Base-by-base conservation (phyloP, 2,329 filamentous ascomycete species). In the Ophiosphaerella korrae region DNA sequence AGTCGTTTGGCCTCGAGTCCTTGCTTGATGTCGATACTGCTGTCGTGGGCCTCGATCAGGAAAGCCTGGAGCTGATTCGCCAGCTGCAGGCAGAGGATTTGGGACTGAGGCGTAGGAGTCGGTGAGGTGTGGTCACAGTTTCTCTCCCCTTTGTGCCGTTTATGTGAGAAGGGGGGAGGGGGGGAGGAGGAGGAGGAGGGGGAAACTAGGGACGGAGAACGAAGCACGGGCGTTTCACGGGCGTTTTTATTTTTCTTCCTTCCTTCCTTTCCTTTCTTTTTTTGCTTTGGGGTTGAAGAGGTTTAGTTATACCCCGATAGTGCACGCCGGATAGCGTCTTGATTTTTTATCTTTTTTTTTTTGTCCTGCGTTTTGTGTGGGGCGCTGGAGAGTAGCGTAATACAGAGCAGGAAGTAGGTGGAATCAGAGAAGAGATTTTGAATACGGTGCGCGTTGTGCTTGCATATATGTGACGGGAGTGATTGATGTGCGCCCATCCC, bases 81-180 rank as follows among this genome's bases (percentile, higher is more conserved):
- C 66, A 73, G 46, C 50, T 74, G 49, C 63, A 68, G 45, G 57
- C 62, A 7, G 60, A 71, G 40, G 68, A 71, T 37, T 53, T 63
- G 37, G 69, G 70, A 1, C 39, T 74, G 37, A 48, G 72, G 35
- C 53, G 66, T 18, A 45, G 64, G 33, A 68, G 65, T 50, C 58
- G 64, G n/a, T 62, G 42, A 62, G 18, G 18, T 21, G 18, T 21
- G 18, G 18, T 4, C 18, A 21, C 3, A 21, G 18, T 21, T 21
- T 3, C 18, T 3, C 18, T 4, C 18, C 18, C 18, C 18, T 21
- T 1, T 4, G 18, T 21, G 18, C 18, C 1, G 18, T 21, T 21
- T 21, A 21, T 21, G 5, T 21, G 18, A 4, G 18, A 21, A 21
- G 5, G 5, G 18, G 18, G 18, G 18, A 21, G 18, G 18, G 18